Conservation (phyloP, 441 rosid species). For the Gossypium lobatum region DNA sequence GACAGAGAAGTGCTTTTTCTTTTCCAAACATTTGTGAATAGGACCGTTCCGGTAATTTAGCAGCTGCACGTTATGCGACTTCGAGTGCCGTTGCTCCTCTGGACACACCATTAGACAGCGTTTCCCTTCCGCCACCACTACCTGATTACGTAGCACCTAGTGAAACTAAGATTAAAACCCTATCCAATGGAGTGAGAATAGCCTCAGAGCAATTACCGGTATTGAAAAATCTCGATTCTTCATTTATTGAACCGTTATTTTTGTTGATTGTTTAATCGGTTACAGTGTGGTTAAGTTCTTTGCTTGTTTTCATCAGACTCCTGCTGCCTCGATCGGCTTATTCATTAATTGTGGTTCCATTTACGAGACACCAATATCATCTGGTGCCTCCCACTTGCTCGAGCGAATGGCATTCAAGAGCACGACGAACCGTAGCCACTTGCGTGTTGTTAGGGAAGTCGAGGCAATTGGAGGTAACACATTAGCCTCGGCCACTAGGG, state of each 20-base stretch:
- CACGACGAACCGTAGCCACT: constrained; percentile 66
- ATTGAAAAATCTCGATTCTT: background rate
- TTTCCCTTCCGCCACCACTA: constrained; percentile 52
- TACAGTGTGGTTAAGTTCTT: constrained; percentile 10
- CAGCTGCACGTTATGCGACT: constrained; percentile 44
- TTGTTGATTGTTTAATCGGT: background rate
- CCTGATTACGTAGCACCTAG: constrained; percentile 67
- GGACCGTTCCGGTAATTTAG: constrained; percentile 45
- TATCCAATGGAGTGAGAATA: constrained; percentile 66
- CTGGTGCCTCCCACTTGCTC: constrained; percentile 81
- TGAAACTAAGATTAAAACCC: constrained; percentile 46
- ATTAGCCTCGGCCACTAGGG: constrained; percentile 80
- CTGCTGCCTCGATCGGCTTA: constrained; percentile 75
- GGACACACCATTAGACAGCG: constrained; percentile 51
- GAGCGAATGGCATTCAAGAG: constrained; percentile 93
- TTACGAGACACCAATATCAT: constrained; percentile 64
- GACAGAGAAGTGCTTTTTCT: background rate
- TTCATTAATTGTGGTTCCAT: constrained; percentile 81
- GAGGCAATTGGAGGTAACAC: constrained; percentile 88
- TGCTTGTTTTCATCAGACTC: constrained; percentile 42
- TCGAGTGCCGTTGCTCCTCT: constrained; percentile 62
- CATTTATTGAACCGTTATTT: background rate
- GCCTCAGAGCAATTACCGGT: constrained; percentile 69
- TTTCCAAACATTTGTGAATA: constrained; percentile 15
- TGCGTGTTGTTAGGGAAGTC: constrained; percentile 79